Conservation (phyloP, 1,139 yeast genomes). For the Geotrichum bryndzae region DNA sequence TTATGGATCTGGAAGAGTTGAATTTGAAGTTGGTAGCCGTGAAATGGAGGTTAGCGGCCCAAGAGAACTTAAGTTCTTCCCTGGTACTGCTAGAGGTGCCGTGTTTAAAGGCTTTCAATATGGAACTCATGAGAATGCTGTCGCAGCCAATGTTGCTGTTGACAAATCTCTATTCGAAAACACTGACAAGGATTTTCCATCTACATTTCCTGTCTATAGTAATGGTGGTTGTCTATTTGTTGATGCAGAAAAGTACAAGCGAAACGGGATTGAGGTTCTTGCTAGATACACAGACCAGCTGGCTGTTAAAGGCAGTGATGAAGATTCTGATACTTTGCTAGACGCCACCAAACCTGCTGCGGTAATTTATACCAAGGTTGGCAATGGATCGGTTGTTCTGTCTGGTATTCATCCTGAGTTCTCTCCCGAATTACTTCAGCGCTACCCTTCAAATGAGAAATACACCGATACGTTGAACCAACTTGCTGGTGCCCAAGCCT, state of each 20-base stretch:
- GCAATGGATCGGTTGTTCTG: slow-evolving; percentile 71
- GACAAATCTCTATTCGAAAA: slow-evolving; percentile 27
- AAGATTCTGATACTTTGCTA: slow-evolving; percentile 34
- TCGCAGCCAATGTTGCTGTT: slow-evolving; percentile 48
- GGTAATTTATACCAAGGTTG: slow-evolving; percentile 58
- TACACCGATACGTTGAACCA: slow-evolving; percentile 38
- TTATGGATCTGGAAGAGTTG: slow-evolving; percentile 67
- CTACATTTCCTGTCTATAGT: slow-evolving; percentile 44
- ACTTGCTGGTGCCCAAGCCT: slow-evolving; percentile 42
- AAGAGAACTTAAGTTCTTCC: slow-evolving; percentile 73
- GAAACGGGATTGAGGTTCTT: slow-evolving; percentile 55
- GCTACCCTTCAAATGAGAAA: slow-evolving; percentile 27
- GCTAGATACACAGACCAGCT: slow-evolving; percentile 54
- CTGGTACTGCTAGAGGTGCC: slow-evolving; percentile 77
- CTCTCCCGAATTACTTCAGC: slow-evolving; percentile 48
- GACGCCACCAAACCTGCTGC: slow-evolving; percentile 44
- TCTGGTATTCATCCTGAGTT: slow-evolving; percentile 92
- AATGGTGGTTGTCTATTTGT: slow-evolving; percentile 89
- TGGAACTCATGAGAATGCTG: slow-evolving; percentile 68
- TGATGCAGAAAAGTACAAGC: slow-evolving; percentile 53
- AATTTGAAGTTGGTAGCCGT: slow-evolving; percentile 72
- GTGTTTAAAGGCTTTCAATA: slow-evolving; percentile 77
- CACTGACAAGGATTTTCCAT: slow-evolving; percentile 16
- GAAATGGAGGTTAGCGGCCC: slow-evolving; percentile 75
- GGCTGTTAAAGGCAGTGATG: slow-evolving; percentile 40